Evolutionary conservation across 1,139 yeast species (phyloP).

Genomic region (Yamadazyma conglobata): DNA sequence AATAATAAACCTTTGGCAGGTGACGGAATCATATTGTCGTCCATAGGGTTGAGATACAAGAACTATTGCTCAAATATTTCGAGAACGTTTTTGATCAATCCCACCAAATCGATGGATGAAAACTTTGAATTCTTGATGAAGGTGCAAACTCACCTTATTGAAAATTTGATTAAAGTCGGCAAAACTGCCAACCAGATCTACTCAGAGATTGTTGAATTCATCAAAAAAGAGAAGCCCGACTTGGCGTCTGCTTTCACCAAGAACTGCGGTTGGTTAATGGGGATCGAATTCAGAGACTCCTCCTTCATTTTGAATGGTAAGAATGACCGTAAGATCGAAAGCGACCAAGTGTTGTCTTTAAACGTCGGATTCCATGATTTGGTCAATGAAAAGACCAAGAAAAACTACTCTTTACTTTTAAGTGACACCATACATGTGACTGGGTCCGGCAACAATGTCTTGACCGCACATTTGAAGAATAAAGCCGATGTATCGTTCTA

Average conservation of each 20-base stretch:
- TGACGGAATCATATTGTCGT: slow-evolving; percentile 79
- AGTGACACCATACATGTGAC: slow-evolving; percentile 82
- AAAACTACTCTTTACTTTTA: slow-evolving; percentile 63
- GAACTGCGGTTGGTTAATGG: slow-evolving; percentile 86
- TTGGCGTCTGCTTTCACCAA: slow-evolving; percentile 66
- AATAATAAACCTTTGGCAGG: slow-evolving; percentile 62
- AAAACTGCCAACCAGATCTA: slow-evolving; percentile 64
- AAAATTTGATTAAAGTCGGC: slow-evolving; percentile 61
- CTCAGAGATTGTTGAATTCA: slow-evolving; percentile 55
- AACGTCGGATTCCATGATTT: slow-evolving; percentile 76
- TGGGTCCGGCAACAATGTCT: slow-evolving; percentile 55
- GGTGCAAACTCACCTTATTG: slow-evolving; percentile 61
- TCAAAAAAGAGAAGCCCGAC: slow-evolving; percentile 59
- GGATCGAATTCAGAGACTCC: slow-evolving; percentile 87
- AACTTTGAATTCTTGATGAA: slow-evolving; percentile 75
- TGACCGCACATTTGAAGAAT: slow-evolving; percentile 73
- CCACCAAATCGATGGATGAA: slow-evolving; percentile 71
- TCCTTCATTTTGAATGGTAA: slow-evolving; percentile 70
- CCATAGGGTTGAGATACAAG: slow-evolving; percentile 84
- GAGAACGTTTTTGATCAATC: slow-evolving; percentile 88
- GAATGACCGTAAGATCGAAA: slow-evolving; percentile 63
- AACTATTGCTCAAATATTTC: slow-evolving; percentile 87
- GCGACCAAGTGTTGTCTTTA: slow-evolving; percentile 74
- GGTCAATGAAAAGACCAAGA: slow-evolving; percentile 42
- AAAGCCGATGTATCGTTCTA: slow-evolving; percentile 79